Evolutionary conservation across 805 yeast species (phyloP), one percentile per base, ranked within the genome.

Genomic region (Candida alai): DNA sequence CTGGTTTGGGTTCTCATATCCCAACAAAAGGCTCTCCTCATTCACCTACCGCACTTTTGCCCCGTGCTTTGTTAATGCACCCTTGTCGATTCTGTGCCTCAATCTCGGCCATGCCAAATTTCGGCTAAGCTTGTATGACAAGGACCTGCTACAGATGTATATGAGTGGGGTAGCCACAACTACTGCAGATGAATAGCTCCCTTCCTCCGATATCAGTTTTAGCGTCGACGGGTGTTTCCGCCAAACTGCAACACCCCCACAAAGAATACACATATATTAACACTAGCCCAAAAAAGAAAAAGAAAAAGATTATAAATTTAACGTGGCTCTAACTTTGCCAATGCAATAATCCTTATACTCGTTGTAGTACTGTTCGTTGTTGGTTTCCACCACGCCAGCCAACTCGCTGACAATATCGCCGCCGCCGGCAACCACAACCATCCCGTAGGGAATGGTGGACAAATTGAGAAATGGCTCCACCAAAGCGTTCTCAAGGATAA

Each of bases 11-110:
- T 19, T 19, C 4, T 20, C 34, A 18, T 34, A 35, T 37, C 50
- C 58, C 0, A 26, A 33, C 8, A 30, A 39, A 4, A 22, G 29
- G 0, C 48, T 72, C 16, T 36, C 41, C n/a, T 29, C 40, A 8
- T 58, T 79, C 39, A 59, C 49, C 23, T 80, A 80, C 55, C 68
- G 68, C 34, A 76, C 76, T 34, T 47, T 62, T 21, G 58, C 55
- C 28, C 83, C 85, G 1, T 56, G 74, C 31, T 70, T 73, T 44
- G 69, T 67, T 1, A 31, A 32, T 28, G 60, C 59, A 28, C 68
- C 68, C 18, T 36, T 43, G 6, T 29, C 24, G 20, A 20, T 29
- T 14, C 22, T 20, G 14, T 20, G 20, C 22, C 18, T 8, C 4
- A 14, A 29, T 6, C 11, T 4, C 3, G 12, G 19, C 4, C 5